Base-by-base conservation (phyloP, 768 basidiomycete species). In the Tulasnella sp. region DNA sequence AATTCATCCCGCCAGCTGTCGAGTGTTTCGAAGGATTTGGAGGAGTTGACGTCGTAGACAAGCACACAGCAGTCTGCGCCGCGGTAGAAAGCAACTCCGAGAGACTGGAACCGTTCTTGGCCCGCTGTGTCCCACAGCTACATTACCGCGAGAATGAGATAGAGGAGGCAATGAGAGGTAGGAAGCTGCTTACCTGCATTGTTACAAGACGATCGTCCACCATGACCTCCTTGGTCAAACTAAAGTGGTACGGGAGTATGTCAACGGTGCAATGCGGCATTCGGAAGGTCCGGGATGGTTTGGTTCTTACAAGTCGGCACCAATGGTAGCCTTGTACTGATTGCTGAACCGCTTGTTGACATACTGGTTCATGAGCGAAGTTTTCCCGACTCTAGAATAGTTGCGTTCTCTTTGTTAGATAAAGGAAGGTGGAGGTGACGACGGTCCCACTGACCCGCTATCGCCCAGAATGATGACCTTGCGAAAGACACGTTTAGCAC, bases 1-100 rank as follows among this genome's bases (percentile, higher is more conserved):
- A 99, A 99, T 84, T 99, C 97, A 84, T 99, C 97, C 78, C 97
- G 89, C 97, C 97, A 99, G 82, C 95, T 96, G 84, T 99, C 97
- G 69, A 99, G 88, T 36, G 97, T 96, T 85, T 99, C 97, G 80
- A 99, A 99, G 14, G 94, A 96, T 87, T 99, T 99, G 78, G 93
- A 88, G 82, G 94, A 96, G 87, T 99, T 99, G 78, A 99, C 97
- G 83, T 99, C 97, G 84, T 97, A 99, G 25, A 99, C 97, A 49
- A 99, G 89, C 31, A 99, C 97, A 83, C 97, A 99, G 85, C 97
- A 99, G 82, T 99, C 97, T 19, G 97, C 97, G 42, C 97, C 97
- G 80, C 97, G 91, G 85, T 99, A 99, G 86, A 99, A 99, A 5
- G 97, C 97, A 67, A 99, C 96, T 36, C 97, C 97, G 25, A 99